phyloP scores from a whole-genome alignment of 2,329 filamentous ascomycete genomes.

The Phaeosphaeria sp. region DNA sequence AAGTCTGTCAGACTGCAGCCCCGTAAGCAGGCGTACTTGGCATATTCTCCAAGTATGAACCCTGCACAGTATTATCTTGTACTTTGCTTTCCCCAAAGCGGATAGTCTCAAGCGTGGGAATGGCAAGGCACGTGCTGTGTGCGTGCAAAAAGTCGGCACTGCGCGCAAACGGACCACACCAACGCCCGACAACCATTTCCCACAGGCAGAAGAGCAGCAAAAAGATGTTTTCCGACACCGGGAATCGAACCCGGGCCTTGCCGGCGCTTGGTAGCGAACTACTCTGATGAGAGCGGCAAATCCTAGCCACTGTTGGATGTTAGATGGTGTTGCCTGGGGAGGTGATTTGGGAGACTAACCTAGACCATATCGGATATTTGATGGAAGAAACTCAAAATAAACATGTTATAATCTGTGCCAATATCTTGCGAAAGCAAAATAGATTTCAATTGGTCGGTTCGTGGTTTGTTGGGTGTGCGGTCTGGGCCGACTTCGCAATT shows the following conservation, averaged over 20 bases:
- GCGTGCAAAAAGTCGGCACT: not conserved
- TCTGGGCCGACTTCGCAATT: not conserved
- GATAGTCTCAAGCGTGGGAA: not conserved
- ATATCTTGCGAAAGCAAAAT: not conserved
- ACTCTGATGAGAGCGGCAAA: conserved; percentile 8
- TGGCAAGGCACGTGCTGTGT: not conserved
- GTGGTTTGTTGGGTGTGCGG: not conserved
- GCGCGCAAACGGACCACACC: not conserved
- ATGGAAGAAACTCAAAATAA: not conserved
- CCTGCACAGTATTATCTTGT: not conserved
- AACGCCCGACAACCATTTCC: not conserved
- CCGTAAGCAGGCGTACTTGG: not conserved
- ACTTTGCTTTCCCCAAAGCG: not conserved
- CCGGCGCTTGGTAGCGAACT: conserved; percentile 3
- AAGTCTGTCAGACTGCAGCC: not conserved
- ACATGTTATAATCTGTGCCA: not conserved
- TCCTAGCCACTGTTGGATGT: conserved; percentile 5
- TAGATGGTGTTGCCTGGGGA: not conserved
- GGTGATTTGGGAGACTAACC: not conserved
- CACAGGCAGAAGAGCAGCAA: not conserved
- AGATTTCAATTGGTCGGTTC: no score
- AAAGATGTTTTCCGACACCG: conserved; percentile 6
- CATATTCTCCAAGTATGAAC: not conserved
- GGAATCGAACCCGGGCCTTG: conserved; percentile 10
- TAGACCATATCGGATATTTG: conserved; percentile 1